A percentile compares a stretch with the other conserved stretches of the same genome.
phyloP scores from a whole-genome alignment of 2,329 filamentous ascomycete genomes.

The Podosphaera aphanis region DNA sequence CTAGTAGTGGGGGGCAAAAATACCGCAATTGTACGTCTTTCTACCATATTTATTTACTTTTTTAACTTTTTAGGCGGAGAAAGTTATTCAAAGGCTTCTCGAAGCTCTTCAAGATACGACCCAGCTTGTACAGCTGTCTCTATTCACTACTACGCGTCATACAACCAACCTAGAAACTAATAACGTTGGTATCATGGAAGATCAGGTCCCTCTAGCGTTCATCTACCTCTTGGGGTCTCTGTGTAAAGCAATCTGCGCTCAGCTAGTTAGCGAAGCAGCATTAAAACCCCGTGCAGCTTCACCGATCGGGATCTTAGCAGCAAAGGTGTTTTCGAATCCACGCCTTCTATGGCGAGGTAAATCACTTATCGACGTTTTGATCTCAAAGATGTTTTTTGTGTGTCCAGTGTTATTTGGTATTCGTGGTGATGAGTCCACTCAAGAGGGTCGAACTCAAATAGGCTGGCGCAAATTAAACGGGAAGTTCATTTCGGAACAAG shows the following conservation, averaged over 20 bases:
- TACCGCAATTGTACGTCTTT: not conserved
- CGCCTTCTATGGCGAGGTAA: constrained; percentile 43
- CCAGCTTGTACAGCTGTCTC: not conserved
- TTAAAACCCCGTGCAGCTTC: constrained; percentile 45
- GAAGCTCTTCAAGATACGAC: not conserved
- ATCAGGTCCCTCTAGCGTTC: constrained; percentile 37
- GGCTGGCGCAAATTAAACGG: constrained; percentile 41
- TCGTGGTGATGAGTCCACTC: constrained; percentile 49
- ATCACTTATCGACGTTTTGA: constrained; percentile 58
- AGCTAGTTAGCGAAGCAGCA: constrained; percentile 43
- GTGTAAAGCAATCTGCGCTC: constrained; percentile 46
- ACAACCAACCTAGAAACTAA: constrained; percentile 12
- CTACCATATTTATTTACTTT: not conserved
- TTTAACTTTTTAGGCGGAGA: constrained; percentile 1
- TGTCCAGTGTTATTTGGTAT: constrained; percentile 77
- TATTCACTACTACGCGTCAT: not conserved
- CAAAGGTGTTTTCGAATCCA: constrained; percentile 47
- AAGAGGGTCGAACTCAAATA: constrained; percentile 38
- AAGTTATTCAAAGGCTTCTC: not conserved
- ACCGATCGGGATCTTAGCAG: constrained; percentile 54
- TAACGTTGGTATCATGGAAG: constrained; percentile 23
- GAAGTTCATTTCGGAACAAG: constrained; percentile 39
- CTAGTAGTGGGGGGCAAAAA: constrained; percentile 23
- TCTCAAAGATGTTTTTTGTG: constrained; percentile 60
- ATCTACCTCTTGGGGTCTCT: constrained; percentile 59